These are phyloP conservation scores for Antarctomyces pellizariae DNA, from an alignment of 495 filamentous ascomycete species.

Conservation along the genomic window DNA sequence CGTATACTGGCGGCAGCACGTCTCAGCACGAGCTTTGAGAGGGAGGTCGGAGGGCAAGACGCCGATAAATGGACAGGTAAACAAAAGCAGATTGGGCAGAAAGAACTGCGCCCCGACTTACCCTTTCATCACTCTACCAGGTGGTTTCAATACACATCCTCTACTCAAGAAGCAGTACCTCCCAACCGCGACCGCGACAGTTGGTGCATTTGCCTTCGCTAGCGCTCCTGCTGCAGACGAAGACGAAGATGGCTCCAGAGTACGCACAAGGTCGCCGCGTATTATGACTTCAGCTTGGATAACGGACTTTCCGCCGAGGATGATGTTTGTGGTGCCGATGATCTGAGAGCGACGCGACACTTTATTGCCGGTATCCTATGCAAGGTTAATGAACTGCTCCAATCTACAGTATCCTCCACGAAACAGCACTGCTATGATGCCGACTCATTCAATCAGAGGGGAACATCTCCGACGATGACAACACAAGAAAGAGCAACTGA, in stretches of 20 bases:
- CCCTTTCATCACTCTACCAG: constrained; percentile 48
- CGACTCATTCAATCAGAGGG: too few relatives aligned
- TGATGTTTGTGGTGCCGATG: constrained; percentile 89
- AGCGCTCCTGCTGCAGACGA: constrained; percentile 10
- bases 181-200: constrained; percentile 65
- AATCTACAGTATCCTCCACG: too few relatives aligned
- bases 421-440: too few relatives aligned
- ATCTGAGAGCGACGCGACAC: constrained; percentile 77
- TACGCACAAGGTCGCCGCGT: constrained; percentile 65
- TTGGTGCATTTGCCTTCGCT: constrained; percentile 18
- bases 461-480: too few relatives aligned
- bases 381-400: too few relatives aligned
- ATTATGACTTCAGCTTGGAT: constrained; percentile 83
- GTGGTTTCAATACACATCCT: constrained; percentile 50
- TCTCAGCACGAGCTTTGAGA: too few relatives aligned
- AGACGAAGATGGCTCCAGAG: constrained; percentile 17
- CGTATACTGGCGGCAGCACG: too few relatives aligned
- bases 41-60: not conserved
- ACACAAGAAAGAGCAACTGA: too few relatives aligned
- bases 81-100: not conserved
- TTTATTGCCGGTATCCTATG: constrained; percentile 96
- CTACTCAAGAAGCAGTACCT: constrained; percentile 69
- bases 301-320: constrained; percentile 85
- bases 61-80: too few relatives aligned
- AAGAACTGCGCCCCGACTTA: constrained; percentile 14